These are phyloP conservation scores for Austroboletus eburneus DNA, from an alignment of 768 basidiomycete species.

Conservation along the genomic window DNA sequence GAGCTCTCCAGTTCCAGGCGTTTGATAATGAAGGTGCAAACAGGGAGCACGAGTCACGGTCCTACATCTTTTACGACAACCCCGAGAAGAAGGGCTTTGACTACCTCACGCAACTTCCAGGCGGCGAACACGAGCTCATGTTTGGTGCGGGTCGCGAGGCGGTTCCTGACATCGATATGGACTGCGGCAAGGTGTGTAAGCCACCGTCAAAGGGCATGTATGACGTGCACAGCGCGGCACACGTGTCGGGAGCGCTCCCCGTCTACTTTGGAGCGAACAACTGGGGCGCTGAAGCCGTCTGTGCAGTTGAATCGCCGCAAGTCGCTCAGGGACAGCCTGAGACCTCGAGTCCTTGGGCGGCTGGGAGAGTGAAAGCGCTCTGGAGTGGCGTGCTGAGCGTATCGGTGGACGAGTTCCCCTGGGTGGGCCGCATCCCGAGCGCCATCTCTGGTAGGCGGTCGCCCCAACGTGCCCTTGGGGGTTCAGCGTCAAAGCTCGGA, in stretches of 20 bases:
- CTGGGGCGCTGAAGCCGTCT: constrained; percentile 40
- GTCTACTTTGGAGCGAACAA: constrained; percentile 46
- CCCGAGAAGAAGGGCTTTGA: constrained; percentile 43
- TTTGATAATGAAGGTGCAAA: neutral
- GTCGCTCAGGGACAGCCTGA: no score
- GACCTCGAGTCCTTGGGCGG: constrained; percentile 27
- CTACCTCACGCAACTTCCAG: constrained; percentile 63
- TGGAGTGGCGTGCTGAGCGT: constrained; percentile 66
- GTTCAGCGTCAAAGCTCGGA: neutral
- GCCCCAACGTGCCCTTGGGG: constrained; percentile 6
- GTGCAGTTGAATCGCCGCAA: constrained; percentile 9
- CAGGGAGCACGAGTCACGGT: constrained; percentile 39
- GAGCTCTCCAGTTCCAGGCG: constrained; percentile 20
- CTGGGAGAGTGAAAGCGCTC: constrained; percentile 46
- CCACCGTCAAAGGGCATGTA: constrained; percentile 29
- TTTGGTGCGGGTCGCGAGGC: constrained; percentile 57
- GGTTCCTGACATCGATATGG: constrained; percentile 7
- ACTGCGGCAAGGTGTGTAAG: constrained; percentile 13
- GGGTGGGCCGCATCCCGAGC: constrained; percentile 63
- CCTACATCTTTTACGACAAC: constrained; percentile 56
- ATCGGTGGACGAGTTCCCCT: constrained; percentile 59
- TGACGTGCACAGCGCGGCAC: constrained; percentile 34
- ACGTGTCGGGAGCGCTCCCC: constrained; percentile 48
- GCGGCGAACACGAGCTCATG: constrained; percentile 49
- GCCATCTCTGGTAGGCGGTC: constrained; percentile 41